A percentile compares a stretch with the other conserved stretches of the same genome.
Conservation (phyloP, 345 rosid species). For the Arabidopsis arenosa region DNA sequence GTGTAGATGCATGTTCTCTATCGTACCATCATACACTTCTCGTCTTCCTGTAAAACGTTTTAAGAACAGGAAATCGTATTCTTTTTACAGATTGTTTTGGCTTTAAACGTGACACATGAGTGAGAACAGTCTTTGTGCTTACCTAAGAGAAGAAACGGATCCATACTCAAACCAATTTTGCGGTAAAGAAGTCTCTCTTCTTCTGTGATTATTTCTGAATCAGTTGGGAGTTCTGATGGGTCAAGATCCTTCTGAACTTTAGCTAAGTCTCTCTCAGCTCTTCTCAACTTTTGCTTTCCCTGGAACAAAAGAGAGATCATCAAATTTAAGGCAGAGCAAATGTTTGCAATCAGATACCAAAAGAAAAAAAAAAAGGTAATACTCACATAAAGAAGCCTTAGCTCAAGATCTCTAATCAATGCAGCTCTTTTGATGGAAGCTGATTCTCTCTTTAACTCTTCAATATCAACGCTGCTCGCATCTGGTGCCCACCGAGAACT, state of each 20-base stretch:
- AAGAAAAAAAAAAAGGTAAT: background rate
- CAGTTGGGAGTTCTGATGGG: slow-evolving; percentile 79
- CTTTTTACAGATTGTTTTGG: slow-evolving; percentile 1
- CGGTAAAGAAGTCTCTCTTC: slow-evolving; percentile 88
- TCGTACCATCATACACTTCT: slow-evolving; percentile 79
- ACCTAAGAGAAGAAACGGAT: slow-evolving; percentile 84
- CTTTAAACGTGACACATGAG: background rate
- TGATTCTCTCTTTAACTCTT: slow-evolving; percentile 67
- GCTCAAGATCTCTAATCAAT: slow-evolving; percentile 64
- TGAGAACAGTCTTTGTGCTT: slow-evolving; percentile 46
- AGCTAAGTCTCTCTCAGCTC: slow-evolving; percentile 67
- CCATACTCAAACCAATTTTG: slow-evolving; percentile 92
- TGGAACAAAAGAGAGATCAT: slow-evolving; percentile 44
- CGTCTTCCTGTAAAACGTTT: slow-evolving; percentile 60
- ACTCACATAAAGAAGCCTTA: slow-evolving; percentile 74
- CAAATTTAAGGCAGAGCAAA: slow-evolving; percentile 21
- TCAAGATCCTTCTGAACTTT: slow-evolving; percentile 75
- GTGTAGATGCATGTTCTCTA: slow-evolving; percentile 93
- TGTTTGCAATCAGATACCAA: slow-evolving; percentile 16
- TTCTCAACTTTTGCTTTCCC: slow-evolving; percentile 74
- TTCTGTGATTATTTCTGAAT: slow-evolving; percentile 75
- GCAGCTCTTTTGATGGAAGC: slow-evolving; percentile 57
- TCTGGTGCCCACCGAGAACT: slow-evolving; percentile 75
- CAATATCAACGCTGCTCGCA: slow-evolving; percentile 59
- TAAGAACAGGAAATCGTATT: background rate